These are phyloP conservation scores for Ploettnerulaceae sp. DNA, from an alignment of 2,329 filamentous ascomycete species.

Conservation along the genomic window DNA sequence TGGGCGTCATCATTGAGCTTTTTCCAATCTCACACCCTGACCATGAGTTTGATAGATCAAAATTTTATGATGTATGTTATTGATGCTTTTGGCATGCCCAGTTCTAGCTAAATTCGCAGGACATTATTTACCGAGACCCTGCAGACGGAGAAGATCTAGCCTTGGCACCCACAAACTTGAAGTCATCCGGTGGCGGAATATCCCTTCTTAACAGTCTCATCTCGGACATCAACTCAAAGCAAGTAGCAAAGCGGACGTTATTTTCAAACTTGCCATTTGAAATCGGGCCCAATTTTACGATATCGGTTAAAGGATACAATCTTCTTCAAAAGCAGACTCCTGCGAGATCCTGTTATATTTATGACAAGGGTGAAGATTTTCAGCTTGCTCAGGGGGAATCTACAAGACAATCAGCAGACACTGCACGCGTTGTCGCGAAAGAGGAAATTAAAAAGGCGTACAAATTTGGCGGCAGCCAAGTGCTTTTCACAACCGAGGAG, in stretches of 20 bases:
- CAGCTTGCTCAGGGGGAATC: constrained; percentile 75
- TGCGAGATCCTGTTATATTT: constrained; percentile 80
- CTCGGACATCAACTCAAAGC: constrained; percentile 85
- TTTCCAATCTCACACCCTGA: constrained; percentile 77
- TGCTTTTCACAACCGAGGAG: constrained; percentile 82
- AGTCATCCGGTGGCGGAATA: constrained; percentile 68
- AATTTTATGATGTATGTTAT: constrained; percentile 78
- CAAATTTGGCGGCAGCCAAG: constrained; percentile 88
- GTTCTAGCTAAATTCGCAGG: constrained; percentile 44
- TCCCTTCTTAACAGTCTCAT: constrained; percentile 74
- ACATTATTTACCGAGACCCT: constrained; percentile 83
- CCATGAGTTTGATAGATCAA: constrained; percentile 70
- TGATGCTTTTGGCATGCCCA: neutral
- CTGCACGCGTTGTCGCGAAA: constrained; percentile 70
- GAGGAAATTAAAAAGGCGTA: constrained; percentile 84
- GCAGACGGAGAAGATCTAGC: constrained; percentile 63
- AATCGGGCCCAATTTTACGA: constrained; percentile 75
- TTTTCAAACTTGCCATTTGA: constrained; percentile 88
- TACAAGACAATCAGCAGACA: constrained; percentile 72
- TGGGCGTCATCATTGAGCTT: constrained; percentile 85
- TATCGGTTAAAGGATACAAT: constrained; percentile 91
- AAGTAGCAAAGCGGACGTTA: constrained; percentile 75
- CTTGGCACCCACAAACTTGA: constrained; percentile 49
- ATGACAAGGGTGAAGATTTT: constrained; percentile 76
- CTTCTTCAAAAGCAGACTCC: constrained; percentile 79